Evolutionary conservation across 2,329 filamentous ascomycete genomes (phyloP).

Genomic region (Pseudogymnoascus sp.): DNA sequence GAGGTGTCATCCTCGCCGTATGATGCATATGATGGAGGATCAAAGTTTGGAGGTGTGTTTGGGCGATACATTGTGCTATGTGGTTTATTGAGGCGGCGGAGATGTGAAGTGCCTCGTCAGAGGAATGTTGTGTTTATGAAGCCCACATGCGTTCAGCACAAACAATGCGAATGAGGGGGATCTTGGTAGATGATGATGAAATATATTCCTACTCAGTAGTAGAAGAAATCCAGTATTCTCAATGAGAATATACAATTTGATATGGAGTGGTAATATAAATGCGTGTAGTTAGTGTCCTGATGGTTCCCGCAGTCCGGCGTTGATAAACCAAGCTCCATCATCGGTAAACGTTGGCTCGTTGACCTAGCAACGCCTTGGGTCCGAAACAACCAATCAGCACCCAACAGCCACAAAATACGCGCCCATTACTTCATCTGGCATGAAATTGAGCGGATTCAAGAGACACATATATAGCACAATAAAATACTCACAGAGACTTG

Average conservation of each 20-base stretch:
- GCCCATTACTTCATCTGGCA: background rate
- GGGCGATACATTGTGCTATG: constrained; percentile 30
- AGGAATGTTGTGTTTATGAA: constrained; percentile 7
- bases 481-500: background rate
- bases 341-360: background rate
- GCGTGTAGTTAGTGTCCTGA: background rate
- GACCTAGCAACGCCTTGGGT: background rate
- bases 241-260: background rate
- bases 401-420: background rate
- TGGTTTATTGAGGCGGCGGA: background rate
- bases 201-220: background rate
- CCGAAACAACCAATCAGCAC: background rate
- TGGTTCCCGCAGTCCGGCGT: constrained; percentile 1
- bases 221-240: background rate
- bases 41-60: constrained; percentile 44
- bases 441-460: background rate
- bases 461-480: background rate
- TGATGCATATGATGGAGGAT: constrained; percentile 45
- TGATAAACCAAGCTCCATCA: background rate
- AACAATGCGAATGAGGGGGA: background rate
- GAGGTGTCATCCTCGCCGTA: constrained; percentile 46
- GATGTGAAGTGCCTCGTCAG: constrained; percentile 2
- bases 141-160: background rate
- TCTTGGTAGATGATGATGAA: background rate
- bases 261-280: constrained; percentile 6